These are phyloP conservation scores for Podila clonocystis DNA, from an alignment of 192 early-diverging fungal species.

Conservation along the genomic window DNA sequence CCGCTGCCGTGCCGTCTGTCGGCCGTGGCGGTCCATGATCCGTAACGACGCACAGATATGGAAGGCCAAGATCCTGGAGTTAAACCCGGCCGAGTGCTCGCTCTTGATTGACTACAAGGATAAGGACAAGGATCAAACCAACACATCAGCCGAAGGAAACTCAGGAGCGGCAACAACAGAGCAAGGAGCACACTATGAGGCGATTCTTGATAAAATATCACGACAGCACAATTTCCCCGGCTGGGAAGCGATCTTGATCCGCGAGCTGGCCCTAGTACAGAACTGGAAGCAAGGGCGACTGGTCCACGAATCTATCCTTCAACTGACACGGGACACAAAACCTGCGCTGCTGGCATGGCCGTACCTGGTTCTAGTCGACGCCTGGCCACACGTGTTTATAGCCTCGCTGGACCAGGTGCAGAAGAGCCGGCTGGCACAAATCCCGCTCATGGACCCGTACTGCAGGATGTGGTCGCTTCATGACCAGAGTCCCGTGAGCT, in stretches of 20 bases:
- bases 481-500: slow-evolving; percentile 17
- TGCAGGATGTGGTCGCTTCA: neutral
- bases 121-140: neutral
- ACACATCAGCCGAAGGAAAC: too few relatives aligned
- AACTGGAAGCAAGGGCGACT: slow-evolving; percentile 20
- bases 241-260: slow-evolving; percentile 18
- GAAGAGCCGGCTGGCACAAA: neutral
- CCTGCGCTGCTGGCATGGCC: slow-evolving; percentile 24
- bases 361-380: slow-evolving; percentile 15
- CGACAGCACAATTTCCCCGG: slow-evolving; percentile 9
- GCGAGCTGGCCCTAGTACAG: slow-evolving; percentile 20
- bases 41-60: slow-evolving; percentile 5
- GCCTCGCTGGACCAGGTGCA: slow-evolving; percentile 12
- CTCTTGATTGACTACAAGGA: slow-evolving; percentile 1
- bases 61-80: slow-evolving; percentile 15
- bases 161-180: neutral
- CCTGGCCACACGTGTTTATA: slow-evolving; percentile 10
- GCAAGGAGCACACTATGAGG: neutral
- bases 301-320: slow-evolving; percentile 11
- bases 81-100: slow-evolving; percentile 15
- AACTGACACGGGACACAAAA: slow-evolving; percentile 11
- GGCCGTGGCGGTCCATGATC: slow-evolving; percentile 25
- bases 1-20: slow-evolving; percentile 35
- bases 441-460: slow-evolving; percentile 7
- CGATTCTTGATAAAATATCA: slow-evolving; percentile 10